Conservation (phyloP, 1,139 yeast species). For the Eremothecium sinecaudum region DNA sequence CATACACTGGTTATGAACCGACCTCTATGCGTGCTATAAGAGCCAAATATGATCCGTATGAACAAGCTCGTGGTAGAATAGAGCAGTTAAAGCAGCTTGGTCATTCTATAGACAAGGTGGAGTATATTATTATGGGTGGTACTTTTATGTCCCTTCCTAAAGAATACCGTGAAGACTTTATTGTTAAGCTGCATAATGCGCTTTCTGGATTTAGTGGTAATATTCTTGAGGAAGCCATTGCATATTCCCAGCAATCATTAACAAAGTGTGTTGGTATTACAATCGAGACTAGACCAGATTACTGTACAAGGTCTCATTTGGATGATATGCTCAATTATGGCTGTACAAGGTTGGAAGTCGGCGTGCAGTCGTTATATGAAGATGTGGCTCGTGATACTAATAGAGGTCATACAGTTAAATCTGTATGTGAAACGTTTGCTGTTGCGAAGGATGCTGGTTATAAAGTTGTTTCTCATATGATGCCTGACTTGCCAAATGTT, state of each 20-base stretch:
- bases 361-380: constrained; percentile 94
- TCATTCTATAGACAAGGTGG: constrained; percentile 94
- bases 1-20: constrained; percentile 97
- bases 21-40: constrained; percentile 98
- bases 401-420: constrained; percentile 93
- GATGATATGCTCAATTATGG: constrained; percentile 95
- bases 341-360: constrained; percentile 92
- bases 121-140: constrained; percentile 97
- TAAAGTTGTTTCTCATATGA: constrained; percentile 96
- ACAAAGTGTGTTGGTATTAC: constrained; percentile 98
- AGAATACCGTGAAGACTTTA: constrained; percentile 81
- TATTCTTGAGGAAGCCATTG: constrained; percentile 82
- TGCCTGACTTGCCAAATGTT: constrained; percentile 98
- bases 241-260: constrained; percentile 83
- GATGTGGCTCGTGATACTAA: constrained; percentile 98
- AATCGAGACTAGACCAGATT: constrained; percentile 96
- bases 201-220: constrained; percentile 86
- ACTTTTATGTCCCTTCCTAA: constrained; percentile 93
- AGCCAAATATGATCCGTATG: constrained; percentile 96
- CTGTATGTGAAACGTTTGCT: constrained; percentile 93
- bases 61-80: constrained; percentile 95
- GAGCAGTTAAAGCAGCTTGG: constrained; percentile 94
- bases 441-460: constrained; percentile 97
- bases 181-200: constrained; percentile 87
- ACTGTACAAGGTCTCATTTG: constrained; percentile 91